Conservation (phyloP, 495 filamentous ascomycete species). For the Hypoxylon fragiforme region DNA sequence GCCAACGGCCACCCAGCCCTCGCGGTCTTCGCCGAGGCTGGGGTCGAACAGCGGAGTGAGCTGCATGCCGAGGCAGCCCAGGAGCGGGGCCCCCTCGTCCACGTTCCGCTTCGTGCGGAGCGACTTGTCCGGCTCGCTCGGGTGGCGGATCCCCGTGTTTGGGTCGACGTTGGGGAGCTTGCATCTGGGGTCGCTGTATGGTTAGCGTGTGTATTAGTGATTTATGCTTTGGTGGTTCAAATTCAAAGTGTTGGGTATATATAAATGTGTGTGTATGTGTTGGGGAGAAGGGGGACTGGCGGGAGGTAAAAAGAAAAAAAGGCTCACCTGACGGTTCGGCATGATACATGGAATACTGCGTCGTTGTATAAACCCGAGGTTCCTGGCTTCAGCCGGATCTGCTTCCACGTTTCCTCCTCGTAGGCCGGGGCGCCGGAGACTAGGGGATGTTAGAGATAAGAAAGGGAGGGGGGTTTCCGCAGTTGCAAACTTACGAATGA, state of each 20-base stretch:
- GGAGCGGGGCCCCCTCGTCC: slow-evolving; percentile 69
- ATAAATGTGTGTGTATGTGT: neutral
- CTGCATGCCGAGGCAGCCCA: slow-evolving; percentile 84
- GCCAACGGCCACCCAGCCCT: slow-evolving; percentile 49
- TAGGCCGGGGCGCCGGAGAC: slow-evolving; percentile 45
- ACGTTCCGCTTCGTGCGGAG: slow-evolving; percentile 70
- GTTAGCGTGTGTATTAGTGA: slow-evolving; percentile 9
- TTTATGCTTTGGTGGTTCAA: neutral
- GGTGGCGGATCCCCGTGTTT: slow-evolving; percentile 69
- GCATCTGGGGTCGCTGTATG: slow-evolving; percentile 57
- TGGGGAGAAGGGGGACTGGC: neutral
- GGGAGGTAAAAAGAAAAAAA: too few relatives aligned
- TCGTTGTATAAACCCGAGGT: slow-evolving; percentile 35
- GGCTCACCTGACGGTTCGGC: slow-evolving; percentile 65
- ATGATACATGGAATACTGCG: slow-evolving; percentile 60
- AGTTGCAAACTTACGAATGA: slow-evolving; percentile 58
- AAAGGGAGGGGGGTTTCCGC: neutral
- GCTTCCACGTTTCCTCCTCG: slow-evolving; percentile 79
- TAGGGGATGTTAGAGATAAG: slow-evolving; percentile 22
- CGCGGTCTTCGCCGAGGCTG: slow-evolving; percentile 35
- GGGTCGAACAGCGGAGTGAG: slow-evolving; percentile 64
- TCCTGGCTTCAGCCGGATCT: slow-evolving; percentile 60
- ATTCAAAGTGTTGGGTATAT: neutral
- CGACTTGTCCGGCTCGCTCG: slow-evolving; percentile 71
- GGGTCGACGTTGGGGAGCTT: slow-evolving; percentile 83